phyloP scores from a whole-genome alignment of 306 rosid genomes.

The Medicago truncatula region MtrunA17r5.0-ANR NC_053042.1:34615001-34615500 shows the following conservation, averaged over 20 bases:
- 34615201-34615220: neutral
- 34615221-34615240: neutral
- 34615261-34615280: conserved; percentile 38
- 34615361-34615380: conserved; percentile 17
- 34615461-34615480: conserved; percentile 44
- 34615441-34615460: conserved; percentile 12
- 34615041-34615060: too few relatives aligned
- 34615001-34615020: neutral
- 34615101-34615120: neutral
- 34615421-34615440: conserved; percentile 60
- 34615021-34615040: neutral
- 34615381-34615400: conserved; percentile 5
- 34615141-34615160: neutral
- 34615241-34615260: neutral
- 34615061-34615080: neutral
- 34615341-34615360: conserved; percentile 15
- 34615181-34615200: conserved; percentile 3
- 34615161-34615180: neutral
- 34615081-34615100: neutral
- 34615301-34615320: conserved; percentile 62
- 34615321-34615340: conserved; percentile 18
- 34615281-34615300: conserved; percentile 70
- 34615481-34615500: conserved; percentile 60
- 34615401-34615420: conserved; percentile 54
- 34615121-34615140: neutral